Percentiles rank a stretch among this genome's conserved stretches.
phyloP scores from a whole-genome alignment of 2,329 filamentous ascomycete genomes.

The Chlorencoelia australis region DNA sequence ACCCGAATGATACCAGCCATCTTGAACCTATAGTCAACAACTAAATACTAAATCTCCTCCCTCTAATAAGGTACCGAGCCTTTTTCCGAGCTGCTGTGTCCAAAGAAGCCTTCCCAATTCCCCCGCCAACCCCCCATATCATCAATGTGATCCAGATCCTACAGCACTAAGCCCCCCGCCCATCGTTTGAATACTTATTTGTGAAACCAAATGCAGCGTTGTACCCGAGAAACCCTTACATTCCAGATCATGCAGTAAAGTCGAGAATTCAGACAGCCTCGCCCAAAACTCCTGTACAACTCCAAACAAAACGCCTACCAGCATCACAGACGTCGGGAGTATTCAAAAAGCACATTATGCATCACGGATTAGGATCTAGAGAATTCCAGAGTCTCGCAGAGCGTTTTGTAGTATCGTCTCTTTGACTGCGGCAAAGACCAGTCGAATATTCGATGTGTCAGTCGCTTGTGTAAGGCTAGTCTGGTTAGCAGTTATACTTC shows the following conservation, averaged over 20 bases:
- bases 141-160: too few species aligned
- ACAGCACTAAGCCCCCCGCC: too few species aligned
- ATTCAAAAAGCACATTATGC: slow-evolving; percentile 17
- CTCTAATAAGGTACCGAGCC: too few species aligned
- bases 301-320: slow-evolving; percentile 20
- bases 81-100: too few species aligned
- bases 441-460: slow-evolving; percentile 93
- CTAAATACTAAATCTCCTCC: too few species aligned
- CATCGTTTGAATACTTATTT: too few species aligned
- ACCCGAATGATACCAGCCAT: too few species aligned
- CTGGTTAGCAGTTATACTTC: slow-evolving; percentile 14
- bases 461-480: slow-evolving; percentile 91
- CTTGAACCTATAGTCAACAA: too few species aligned
- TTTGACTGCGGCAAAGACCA: slow-evolving; percentile 97
- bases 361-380: slow-evolving; percentile 41
- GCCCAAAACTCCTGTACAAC: slow-evolving; percentile 14
- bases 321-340: slow-evolving; percentile 14
- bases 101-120: too few species aligned
- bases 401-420: slow-evolving; percentile 98
- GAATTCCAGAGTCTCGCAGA: slow-evolving; percentile 93
- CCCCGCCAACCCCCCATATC: too few species aligned
- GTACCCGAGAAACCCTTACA: slow-evolving; percentile 7
- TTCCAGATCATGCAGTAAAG: slow-evolving; percentile 13
- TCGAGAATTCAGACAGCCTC: slow-evolving; percentile 20
- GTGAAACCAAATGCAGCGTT: too few species aligned